These are phyloP conservation scores for Capronia coronata DNA, from an alignment of 2,329 filamentous ascomycete genomes.

Conservation along the genomic window DNA sequence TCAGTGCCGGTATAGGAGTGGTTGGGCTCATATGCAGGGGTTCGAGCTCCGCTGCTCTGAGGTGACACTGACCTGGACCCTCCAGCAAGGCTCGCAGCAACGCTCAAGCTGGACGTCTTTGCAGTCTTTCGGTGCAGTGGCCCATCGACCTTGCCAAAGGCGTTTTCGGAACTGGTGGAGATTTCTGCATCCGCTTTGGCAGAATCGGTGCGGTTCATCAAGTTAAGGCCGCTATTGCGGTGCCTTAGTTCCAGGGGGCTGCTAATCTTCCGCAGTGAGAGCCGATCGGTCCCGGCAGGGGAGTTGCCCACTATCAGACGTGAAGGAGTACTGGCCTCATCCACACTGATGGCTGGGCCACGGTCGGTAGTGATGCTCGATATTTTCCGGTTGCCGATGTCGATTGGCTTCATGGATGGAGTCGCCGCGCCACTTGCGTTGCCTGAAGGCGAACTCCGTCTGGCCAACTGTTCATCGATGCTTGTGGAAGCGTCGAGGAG, in stretches of 20 bases:
- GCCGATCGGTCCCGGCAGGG: conserved; percentile 15
- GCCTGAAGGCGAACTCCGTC: conserved; percentile 11
- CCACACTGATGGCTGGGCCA: conserved; percentile 14
- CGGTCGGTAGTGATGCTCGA: not conserved
- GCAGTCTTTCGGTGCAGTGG: conserved; percentile 38
- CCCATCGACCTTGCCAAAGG: conserved; percentile 58
- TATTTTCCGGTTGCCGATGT: conserved; percentile 14
- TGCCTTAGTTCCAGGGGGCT: conserved; percentile 35
- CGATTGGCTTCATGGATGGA: conserved; percentile 16
- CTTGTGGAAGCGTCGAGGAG: conserved; percentile 86
- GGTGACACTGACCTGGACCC: conserved; percentile 28
- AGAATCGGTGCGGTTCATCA: conserved; percentile 53
- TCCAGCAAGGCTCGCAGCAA: conserved; percentile 32
- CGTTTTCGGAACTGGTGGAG: conserved; percentile 57
- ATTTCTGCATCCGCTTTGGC: conserved; percentile 60
- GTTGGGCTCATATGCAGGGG: conserved; percentile 52
- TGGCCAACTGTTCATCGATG: conserved; percentile 54
- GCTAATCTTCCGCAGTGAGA: conserved; percentile 24
- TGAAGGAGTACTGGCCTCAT: conserved; percentile 16
- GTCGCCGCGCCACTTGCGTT: conserved; percentile 16
- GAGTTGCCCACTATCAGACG: conserved; percentile 13
- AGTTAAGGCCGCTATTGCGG: conserved; percentile 52
- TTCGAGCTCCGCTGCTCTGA: conserved; percentile 19
- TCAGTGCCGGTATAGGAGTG: conserved; percentile 82
- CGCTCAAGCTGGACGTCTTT: conserved; percentile 35